Evolutionary conservation across 139 green algal species (phyloP).

Genomic region (Coccomyxa sp.): DNA sequence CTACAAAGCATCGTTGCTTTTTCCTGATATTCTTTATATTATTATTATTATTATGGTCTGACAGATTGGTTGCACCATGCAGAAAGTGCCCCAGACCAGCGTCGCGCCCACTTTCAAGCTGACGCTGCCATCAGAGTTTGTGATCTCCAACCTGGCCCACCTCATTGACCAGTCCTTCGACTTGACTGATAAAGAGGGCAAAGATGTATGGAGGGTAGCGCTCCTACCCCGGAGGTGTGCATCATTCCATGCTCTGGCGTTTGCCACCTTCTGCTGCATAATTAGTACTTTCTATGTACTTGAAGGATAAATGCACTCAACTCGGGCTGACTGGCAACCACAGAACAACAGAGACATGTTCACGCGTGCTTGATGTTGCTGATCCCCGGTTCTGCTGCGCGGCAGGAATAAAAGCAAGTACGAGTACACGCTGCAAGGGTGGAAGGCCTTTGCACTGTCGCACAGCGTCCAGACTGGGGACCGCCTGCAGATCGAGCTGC

Average conservation of each 20-base stretch:
- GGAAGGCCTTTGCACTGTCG: slow-evolving; percentile 1
- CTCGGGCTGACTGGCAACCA: no score
- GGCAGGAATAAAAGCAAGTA: slow-evolving; percentile 45
- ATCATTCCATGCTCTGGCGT: background rate
- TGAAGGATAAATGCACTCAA: background rate
- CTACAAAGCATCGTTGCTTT: background rate
- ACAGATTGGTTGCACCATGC: background rate
- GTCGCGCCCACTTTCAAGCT: slow-evolving; percentile 36
- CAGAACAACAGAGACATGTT: background rate
- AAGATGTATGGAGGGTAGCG: slow-evolving; percentile 12
- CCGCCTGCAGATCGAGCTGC: slow-evolving; percentile 16
- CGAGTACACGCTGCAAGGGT: slow-evolving; percentile 37
- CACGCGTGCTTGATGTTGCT: no score
- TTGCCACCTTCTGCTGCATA: background rate
- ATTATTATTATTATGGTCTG: no score
- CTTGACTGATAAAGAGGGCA: slow-evolving; percentile 19
- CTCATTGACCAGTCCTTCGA: slow-evolving; percentile 28
- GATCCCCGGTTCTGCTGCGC: background rate
- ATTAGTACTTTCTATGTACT: background rate
- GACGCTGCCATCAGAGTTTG: slow-evolving; percentile 39
- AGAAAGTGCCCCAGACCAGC: slow-evolving; percentile 25
- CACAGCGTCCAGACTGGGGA: slow-evolving; percentile 6
- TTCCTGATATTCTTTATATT: no score
- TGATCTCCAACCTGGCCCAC: slow-evolving; percentile 31
- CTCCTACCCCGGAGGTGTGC: slow-evolving; percentile 21